Evolutionary conservation across 1,284 basidiomycete genomes (phyloP).

Genomic region (Cutaneotrichosporon cyanovorans): DNA sequence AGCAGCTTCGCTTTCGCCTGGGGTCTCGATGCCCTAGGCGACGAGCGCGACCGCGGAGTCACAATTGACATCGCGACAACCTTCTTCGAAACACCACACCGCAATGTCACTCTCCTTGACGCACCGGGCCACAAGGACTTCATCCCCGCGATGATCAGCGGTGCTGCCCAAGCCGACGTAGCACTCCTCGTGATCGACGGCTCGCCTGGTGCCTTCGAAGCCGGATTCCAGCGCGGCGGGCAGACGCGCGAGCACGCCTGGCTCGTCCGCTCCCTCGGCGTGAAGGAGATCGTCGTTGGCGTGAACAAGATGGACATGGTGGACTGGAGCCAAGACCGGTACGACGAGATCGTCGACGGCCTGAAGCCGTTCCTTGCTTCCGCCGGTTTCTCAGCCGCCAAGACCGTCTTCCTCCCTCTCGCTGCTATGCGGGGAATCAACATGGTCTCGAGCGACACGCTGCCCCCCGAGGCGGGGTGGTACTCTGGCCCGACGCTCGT

Average conservation of each 20-base stretch:
- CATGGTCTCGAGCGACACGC: conserved; percentile 50
- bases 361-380: conserved; percentile 76
- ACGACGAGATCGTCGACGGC: conserved; percentile 69
- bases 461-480: conserved; percentile 52
- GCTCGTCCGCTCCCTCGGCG: conserved; percentile 88
- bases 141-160: conserved; percentile 98
- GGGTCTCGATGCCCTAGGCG: conserved; percentile 86
- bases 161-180: conserved; percentile 92
- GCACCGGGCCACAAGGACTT: conserved; percentile 97
- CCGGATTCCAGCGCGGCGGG: conserved; percentile 86
- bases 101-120: conserved; percentile 83
- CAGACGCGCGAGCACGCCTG: conserved; percentile 96
- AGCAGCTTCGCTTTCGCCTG: conserved; percentile 96
- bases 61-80: conserved; percentile 96
- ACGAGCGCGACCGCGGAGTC: conserved; percentile 90
- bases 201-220: conserved; percentile 84
- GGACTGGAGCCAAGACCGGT: conserved; percentile 71
- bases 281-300: conserved; percentile 83
- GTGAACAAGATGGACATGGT: conserved; percentile 94
- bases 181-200: conserved; percentile 94
- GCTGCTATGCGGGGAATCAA: conserved; percentile 88
- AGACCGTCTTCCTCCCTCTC: conserved; percentile 78
- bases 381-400: conserved; percentile 73
- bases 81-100: conserved; percentile 65
- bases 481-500: conserved; percentile 80